phyloP scores from a whole-genome alignment of 225 moss, liverwort and hornwort species.

The Climacium dendroides region DNA sequence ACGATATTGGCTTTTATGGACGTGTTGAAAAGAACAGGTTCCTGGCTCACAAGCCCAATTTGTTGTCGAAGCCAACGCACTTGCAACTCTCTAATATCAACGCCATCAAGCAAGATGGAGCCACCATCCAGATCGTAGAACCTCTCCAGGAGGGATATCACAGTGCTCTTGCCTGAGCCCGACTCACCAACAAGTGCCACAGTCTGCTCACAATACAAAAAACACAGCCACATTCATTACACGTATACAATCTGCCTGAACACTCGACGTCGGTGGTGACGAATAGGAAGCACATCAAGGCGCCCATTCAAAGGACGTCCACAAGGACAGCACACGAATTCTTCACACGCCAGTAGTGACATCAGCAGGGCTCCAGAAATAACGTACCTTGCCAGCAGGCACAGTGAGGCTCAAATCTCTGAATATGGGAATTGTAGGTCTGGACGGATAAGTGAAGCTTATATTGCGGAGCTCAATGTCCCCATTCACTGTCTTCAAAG shows the following conservation, averaged over 20 bases:
- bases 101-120: constrained; percentile 33
- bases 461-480: constrained; percentile 51
- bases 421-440: constrained; percentile 48
- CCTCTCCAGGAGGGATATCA: constrained; percentile 43
- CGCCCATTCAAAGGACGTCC: neutral
- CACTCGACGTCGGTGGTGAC: neutral
- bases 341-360: neutral
- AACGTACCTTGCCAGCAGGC: constrained; percentile 40
- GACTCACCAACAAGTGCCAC: constrained; percentile 50
- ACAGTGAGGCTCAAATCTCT: constrained; percentile 40
- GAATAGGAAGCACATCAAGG: neutral
- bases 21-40: constrained; percentile 68
- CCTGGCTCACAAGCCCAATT: constrained; percentile 79
- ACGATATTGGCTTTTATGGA: constrained; percentile 59
- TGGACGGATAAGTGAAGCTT: constrained; percentile 58
- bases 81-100: constrained; percentile 39
- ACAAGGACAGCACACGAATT: neutral
- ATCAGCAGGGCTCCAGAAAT: neutral
- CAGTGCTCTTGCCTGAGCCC: constrained; percentile 48
- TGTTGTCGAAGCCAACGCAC: constrained; percentile 74
- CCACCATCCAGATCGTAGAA: constrained; percentile 49
- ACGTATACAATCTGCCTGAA: neutral
- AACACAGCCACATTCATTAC: neutral
- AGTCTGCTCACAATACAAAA: constrained; percentile 7
- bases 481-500: constrained; percentile 23